A percentile compares a stretch with the other conserved stretches of the same genome.
Evolutionary conservation across 331 rosid species (phyloP).

Genomic region (Malus hybrid): DNA sequence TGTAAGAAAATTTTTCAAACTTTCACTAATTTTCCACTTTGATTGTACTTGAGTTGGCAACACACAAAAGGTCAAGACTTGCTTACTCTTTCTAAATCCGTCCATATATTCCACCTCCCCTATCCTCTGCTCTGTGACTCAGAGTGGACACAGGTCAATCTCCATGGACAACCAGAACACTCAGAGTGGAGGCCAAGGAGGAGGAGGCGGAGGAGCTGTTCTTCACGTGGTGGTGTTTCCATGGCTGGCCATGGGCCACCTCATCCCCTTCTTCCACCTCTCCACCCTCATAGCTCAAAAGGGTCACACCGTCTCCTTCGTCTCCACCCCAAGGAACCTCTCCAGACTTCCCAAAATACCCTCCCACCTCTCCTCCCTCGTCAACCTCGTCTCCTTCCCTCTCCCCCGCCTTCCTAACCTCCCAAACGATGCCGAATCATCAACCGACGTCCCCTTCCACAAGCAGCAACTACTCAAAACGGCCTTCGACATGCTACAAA

Average conservation of each 20-base stretch:
- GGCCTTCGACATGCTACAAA: slow-evolving; percentile 35
- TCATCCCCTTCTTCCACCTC: slow-evolving; percentile 36
- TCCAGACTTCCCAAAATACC: slow-evolving; percentile 27
- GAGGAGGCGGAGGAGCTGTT: neutral
- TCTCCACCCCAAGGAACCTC: slow-evolving; percentile 35
- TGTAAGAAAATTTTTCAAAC: too few species aligned
- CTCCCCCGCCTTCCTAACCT: slow-evolving; percentile 19
- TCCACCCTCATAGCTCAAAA: slow-evolving; percentile 29
- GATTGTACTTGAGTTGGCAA: too few species aligned
- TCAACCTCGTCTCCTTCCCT: slow-evolving; percentile 23
- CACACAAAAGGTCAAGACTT: too few species aligned
- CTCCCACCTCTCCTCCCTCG: slow-evolving; percentile 22
- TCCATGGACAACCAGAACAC: neutral
- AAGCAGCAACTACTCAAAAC: slow-evolving; percentile 29
- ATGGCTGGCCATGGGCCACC: slow-evolving; percentile 51
- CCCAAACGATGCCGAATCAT: slow-evolving; percentile 31
- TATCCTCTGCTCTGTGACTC: too few species aligned
- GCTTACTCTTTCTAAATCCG: too few species aligned
- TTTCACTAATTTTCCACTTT: too few species aligned
- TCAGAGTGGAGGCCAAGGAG: neutral
- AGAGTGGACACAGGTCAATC: neutral
- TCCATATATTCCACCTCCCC: too few species aligned
- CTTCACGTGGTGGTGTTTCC: slow-evolving; percentile 37
- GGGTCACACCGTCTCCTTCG: slow-evolving; percentile 28
- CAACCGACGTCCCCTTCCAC: slow-evolving; percentile 33